Conservation (phyloP, 2,329 filamentous ascomycete species). For the Ophiosphaerella herpotricha region DNA sequence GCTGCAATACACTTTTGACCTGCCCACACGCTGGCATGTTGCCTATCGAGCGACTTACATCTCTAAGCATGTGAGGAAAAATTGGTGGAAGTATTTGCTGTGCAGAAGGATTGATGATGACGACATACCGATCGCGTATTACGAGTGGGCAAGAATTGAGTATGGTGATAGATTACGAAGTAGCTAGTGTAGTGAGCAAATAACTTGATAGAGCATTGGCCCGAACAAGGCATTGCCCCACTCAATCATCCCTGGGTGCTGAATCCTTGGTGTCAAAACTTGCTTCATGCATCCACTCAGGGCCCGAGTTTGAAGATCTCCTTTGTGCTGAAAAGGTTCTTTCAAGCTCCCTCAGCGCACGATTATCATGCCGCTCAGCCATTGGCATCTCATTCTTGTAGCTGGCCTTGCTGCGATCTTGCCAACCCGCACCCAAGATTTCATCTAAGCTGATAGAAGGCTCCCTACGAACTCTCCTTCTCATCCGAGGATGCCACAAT, state of each 20-base stretch:
- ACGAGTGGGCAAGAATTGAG: conserved; percentile 21
- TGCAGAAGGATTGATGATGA: conserved; percentile 12
- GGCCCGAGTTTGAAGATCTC: neutral
- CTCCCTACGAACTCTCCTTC: conserved; percentile 6
- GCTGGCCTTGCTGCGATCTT: neutral
- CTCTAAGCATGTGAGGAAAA: conserved; percentile 14
- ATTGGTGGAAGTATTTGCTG: conserved; percentile 22
- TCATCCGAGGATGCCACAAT: conserved; percentile 25
- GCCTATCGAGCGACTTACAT: conserved; percentile 19
- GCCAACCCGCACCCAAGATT: conserved; percentile 9
- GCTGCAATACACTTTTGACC: conserved; percentile 29
- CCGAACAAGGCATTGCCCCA: neutral
- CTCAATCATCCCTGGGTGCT: neutral
- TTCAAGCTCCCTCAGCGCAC: neutral
- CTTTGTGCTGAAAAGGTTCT: conserved; percentile 1
- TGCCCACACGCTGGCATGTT: conserved; percentile 25
- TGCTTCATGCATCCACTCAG: conserved; percentile 3
- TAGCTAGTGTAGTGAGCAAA: no score
- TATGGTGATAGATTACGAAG: neutral
- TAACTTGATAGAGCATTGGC: no score
- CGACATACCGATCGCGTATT: conserved; percentile 19
- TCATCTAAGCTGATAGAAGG: conserved; percentile 9
- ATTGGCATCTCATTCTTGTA: neutral
- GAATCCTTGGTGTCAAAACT: neutral
- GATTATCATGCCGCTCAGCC: no score